These are phyloP conservation scores for Coemansia umbellata DNA, from an alignment of 192 early-diverging fungal species.

Conservation along the genomic window DNA sequence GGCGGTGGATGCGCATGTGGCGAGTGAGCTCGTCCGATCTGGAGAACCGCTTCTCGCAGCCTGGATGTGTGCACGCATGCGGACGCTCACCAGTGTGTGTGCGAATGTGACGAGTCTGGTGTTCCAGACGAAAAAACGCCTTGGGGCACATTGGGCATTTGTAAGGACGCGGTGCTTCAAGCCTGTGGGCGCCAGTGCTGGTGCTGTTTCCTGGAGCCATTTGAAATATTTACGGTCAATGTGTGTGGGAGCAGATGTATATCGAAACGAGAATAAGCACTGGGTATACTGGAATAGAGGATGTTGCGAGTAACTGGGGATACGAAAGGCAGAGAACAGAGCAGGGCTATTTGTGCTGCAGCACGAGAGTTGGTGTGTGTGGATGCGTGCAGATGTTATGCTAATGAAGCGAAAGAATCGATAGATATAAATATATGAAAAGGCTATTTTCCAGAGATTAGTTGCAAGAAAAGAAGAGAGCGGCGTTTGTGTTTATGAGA, in stretches of 20 bases:
- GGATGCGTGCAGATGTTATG: too few species aligned
- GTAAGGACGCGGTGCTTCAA: slow-evolving; percentile 60
- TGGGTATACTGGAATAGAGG: too few species aligned
- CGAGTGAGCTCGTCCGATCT: slow-evolving; percentile 76
- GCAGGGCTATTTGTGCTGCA: neutral
- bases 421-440: neutral
- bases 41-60: slow-evolving; percentile 77
- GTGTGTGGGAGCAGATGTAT: too few species aligned
- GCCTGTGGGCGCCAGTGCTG: slow-evolving; percentile 34
- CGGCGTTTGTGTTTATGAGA: too few species aligned
- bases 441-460: too few species aligned
- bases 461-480: too few species aligned
- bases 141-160: slow-evolving; percentile 70
- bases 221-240: too few species aligned
- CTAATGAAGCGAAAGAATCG: too few species aligned
- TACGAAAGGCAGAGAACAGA: neutral
- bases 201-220: slow-evolving; percentile 27
- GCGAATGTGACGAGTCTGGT: slow-evolving; percentile 76
- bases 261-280: too few species aligned
- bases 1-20: slow-evolving; percentile 57
- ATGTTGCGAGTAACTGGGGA: neutral
- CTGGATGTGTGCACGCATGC: slow-evolving; percentile 68
- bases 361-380: too few species aligned
- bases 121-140: slow-evolving; percentile 72
- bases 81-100: slow-evolving; percentile 87